Evolutionary conservation across 2,329 filamentous ascomycete genomes (phyloP), one percentile per base, ranked within the genome.

Genomic region (Neophaeococcomyces aloes): DNA sequence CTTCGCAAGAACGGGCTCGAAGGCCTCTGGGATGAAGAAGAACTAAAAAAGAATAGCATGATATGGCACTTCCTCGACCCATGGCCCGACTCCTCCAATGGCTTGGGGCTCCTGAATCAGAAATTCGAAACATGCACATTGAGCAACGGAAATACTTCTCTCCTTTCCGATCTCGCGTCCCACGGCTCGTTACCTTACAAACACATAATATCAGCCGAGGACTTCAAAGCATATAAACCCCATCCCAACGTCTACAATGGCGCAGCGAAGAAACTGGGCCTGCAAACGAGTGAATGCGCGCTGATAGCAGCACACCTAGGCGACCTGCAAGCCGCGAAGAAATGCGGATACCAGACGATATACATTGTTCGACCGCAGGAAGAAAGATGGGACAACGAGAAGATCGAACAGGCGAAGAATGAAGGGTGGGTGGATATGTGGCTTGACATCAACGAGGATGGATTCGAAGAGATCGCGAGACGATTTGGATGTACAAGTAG

Each of bases 141-240:
- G 19, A 85, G 80, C 21, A 91, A 91, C 58, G 85, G 82, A 29
- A 89, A 88, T 58, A 57, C 69, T 2, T 64, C 68, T 1, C 65
- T 89, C n/a, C 67, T 89, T 33, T 57, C 65, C 2, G 84, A 89
- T 57, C 68, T 91, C 38, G 63, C 74, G 38, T 57, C 63, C 39
- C 68, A 76, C 53, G 79, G 74, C 1, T 60, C 62, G 3, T 69
- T 88, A 39, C 71, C 71, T 0, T 89, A 87, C 55, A 68, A 69
- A 17, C 63, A 69, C 42, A 54, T 87, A 30, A 66, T 81, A 47
- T 83, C 78, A 7, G 76, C 78, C 0, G 83, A 83, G 61, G 72
- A 80, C 50, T 89, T 88, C 57, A 65, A 69, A 34, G 77, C 76
- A 0, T 91, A 89, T 61, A 91, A 91, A 66, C 84, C 84, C 1